phyloP scores from a whole-genome alignment of 257 asterid genomes.

The Salvia splendens region DNA sequence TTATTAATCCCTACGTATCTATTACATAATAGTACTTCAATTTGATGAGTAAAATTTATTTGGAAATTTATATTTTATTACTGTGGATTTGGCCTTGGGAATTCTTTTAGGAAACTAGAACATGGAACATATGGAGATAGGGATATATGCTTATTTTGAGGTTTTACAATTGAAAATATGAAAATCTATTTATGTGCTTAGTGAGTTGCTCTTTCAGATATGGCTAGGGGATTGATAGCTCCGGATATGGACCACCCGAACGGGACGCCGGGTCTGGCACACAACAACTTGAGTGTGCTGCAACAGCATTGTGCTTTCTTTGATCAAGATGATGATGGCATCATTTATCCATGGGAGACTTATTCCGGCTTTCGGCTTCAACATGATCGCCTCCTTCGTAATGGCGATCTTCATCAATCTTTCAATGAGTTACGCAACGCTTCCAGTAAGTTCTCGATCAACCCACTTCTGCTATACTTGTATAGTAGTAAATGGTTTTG shows the following conservation, averaged over 20 bases:
- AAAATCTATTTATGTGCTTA: too few species aligned
- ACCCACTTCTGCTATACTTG: neutral
- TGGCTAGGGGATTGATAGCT: slow-evolving; percentile 73
- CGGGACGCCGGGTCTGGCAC: slow-evolving; percentile 71
- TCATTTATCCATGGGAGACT: slow-evolving; percentile 71
- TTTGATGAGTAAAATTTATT: too few species aligned
- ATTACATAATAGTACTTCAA: too few species aligned
- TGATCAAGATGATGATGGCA: slow-evolving; percentile 76
- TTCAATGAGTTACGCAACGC: slow-evolving; percentile 66
- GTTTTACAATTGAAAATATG: too few species aligned
- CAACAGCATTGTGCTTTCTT: slow-evolving; percentile 88
- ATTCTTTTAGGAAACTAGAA: too few species aligned
- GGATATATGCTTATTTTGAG: too few species aligned
- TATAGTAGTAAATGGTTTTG: neutral
- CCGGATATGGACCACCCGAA: slow-evolving; percentile 75
- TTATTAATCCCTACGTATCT: too few species aligned
- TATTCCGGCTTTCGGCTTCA: slow-evolving; percentile 60
- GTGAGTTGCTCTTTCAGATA: slow-evolving; percentile 37
- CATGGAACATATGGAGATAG: too few species aligned
- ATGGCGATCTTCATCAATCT: slow-evolving; percentile 51
- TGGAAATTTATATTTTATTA: too few species aligned
- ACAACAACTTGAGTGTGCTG: slow-evolving; percentile 63
- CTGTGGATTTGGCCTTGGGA: too few species aligned
- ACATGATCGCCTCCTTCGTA: slow-evolving; percentile 53
- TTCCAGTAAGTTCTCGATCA: slow-evolving; percentile 55